Conservation (phyloP, 148 eudicot genomes). For the Rhododendron mucronatum region DNA sequence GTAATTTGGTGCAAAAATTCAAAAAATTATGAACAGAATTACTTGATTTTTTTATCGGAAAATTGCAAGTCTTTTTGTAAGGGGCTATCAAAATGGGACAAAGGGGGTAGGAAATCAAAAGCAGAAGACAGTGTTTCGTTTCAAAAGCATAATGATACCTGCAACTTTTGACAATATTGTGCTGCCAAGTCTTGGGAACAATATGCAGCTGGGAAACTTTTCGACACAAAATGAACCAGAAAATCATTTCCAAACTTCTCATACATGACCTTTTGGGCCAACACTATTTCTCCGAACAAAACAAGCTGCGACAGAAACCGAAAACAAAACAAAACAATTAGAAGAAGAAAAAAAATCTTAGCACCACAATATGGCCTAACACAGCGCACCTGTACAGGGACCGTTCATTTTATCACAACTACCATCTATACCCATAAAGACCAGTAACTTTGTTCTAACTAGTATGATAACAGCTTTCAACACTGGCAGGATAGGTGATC, state of each 20-base stretch:
- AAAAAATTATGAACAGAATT: neutral
- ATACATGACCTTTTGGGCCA: constrained; percentile 92
- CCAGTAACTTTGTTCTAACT: neutral
- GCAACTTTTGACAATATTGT: constrained; percentile 83
- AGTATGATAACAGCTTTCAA: neutral
- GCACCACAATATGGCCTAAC: neutral
- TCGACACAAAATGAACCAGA: constrained; percentile 59
- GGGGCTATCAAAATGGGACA: neutral
- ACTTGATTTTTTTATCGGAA: neutral
- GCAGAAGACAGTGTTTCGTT: neutral
- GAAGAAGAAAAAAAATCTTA: neutral
- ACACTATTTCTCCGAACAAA: constrained; percentile 78
- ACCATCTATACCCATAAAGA: neutral
- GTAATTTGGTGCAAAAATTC: neutral
- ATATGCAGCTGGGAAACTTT: constrained; percentile 58
- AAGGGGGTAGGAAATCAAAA: neutral
- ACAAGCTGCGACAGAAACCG: constrained; percentile 46
- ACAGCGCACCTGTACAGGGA: neutral
- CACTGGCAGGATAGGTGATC: neutral
- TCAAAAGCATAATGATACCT: constrained; percentile 37
- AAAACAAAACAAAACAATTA: neutral
- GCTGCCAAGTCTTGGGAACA: constrained; percentile 87
- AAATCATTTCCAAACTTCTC: constrained; percentile 86
- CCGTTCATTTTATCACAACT: neutral
- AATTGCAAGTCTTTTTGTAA: no score